phyloP scores from a whole-genome alignment of 1,284 basidiomycete genomes.

The Ceratobasidium sp. region DNA sequence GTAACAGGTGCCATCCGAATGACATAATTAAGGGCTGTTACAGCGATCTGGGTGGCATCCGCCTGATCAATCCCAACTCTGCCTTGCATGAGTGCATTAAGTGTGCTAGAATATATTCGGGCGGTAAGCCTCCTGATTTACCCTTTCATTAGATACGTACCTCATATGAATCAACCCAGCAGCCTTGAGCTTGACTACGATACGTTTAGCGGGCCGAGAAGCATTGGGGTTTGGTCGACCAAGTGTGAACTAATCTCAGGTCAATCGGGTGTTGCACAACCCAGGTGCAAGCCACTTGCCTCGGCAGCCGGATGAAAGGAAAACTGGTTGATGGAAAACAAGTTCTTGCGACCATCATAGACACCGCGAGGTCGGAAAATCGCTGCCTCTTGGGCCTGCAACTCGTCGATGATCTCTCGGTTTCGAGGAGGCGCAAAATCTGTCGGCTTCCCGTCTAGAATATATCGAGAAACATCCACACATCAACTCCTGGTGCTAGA shows the following conservation, averaged over 20 bases:
- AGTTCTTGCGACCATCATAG: conserved; percentile 80
- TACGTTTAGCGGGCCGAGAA: background rate
- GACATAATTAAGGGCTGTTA: conserved; percentile 78
- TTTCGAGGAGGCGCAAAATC: conserved; percentile 20
- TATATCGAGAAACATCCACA: background rate
- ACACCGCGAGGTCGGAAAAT: conserved; percentile 48
- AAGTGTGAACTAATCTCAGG: background rate
- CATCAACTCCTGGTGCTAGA: background rate
- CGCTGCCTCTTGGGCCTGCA: conserved; percentile 24
- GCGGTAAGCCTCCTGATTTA: background rate
- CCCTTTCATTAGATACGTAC: background rate
- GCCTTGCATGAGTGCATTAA: conserved; percentile 30
- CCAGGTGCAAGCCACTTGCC: background rate
- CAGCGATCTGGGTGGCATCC: conserved; percentile 58
- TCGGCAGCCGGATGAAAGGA: conserved; percentile 18
- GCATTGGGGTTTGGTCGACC: conserved; percentile 2
- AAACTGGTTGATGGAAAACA: conserved; percentile 62
- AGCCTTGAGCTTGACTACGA: conserved; percentile 22
- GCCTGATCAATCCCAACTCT: conserved; percentile 34
- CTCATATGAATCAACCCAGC: conserved; percentile 24
- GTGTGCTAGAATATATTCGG: background rate
- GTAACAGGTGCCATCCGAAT: conserved; percentile 74
- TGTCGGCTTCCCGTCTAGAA: background rate
- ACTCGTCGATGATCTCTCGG: conserved; percentile 38
- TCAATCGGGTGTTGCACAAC: background rate